A percentile compares a stretch with the other conserved stretches of the same genome.
phyloP scores from a whole-genome alignment of 257 asterid species.

The Nicotiana tabacum region DNA sequence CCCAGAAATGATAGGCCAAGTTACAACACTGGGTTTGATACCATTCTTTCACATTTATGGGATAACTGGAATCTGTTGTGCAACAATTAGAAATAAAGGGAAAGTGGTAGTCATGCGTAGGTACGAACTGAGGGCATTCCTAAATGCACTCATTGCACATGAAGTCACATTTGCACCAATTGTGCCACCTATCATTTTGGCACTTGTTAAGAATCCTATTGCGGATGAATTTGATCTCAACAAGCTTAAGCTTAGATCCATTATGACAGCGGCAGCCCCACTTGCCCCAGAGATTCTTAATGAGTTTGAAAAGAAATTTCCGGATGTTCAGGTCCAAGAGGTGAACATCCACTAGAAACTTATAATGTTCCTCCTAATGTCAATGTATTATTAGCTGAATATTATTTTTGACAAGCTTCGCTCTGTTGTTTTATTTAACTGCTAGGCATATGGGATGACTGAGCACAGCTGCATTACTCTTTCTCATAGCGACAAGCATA shows the following conservation, averaged over 20 bases:
- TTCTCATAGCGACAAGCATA: slow-evolving; percentile 54
- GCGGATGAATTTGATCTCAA: slow-evolving; percentile 74
- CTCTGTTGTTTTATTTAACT: background rate
- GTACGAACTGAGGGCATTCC: slow-evolving; percentile 65
- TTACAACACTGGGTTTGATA: slow-evolving; percentile 69
- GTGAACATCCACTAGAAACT: slow-evolving; percentile 22
- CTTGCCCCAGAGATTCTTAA: slow-evolving; percentile 78
- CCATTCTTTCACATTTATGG: slow-evolving; percentile 95
- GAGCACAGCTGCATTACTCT: slow-evolving; percentile 94
- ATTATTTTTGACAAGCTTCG: background rate
- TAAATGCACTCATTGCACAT: slow-evolving; percentile 57
- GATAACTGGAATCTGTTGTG: slow-evolving; percentile 86
- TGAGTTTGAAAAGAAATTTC: slow-evolving; percentile 72
- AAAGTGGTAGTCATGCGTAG: slow-evolving; percentile 84
- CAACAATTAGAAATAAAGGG: slow-evolving; percentile 84
- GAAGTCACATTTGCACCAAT: slow-evolving; percentile 79
- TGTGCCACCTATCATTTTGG: slow-evolving; percentile 86
- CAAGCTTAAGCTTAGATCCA: slow-evolving; percentile 58
- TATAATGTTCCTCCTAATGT: background rate
- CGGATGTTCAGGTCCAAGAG: slow-evolving; percentile 80
- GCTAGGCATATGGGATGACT: slow-evolving; percentile 93
- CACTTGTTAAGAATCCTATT: slow-evolving; percentile 77
- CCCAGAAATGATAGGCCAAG: slow-evolving; percentile 71
- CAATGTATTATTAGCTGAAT: background rate
- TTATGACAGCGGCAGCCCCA: slow-evolving; percentile 97